Evolutionary conservation across 768 basidiomycete species (phyloP).

Genomic region (Tylopilus intermedius): DNA sequence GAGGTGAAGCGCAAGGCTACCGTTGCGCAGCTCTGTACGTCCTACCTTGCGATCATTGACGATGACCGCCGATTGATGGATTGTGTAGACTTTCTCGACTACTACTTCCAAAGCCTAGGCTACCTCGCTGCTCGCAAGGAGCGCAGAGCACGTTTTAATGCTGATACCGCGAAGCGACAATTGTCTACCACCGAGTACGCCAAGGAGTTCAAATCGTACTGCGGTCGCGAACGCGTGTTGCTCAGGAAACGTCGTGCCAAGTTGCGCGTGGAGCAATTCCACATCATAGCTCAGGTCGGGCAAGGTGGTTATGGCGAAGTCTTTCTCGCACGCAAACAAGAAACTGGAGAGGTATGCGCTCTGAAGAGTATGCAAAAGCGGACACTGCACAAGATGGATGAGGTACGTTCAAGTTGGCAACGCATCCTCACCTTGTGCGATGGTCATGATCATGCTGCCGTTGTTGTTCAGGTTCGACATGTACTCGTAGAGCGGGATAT

Average conservation of each 20-base stretch:
- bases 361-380: constrained; percentile 96
- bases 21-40: constrained; percentile 91
- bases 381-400: constrained; percentile 96
- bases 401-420: constrained; percentile 44
- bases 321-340: constrained; percentile 89
- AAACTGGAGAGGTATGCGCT: constrained; percentile 94
- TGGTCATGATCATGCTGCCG: neutral
- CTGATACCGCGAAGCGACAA: constrained; percentile 69
- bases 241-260: constrained; percentile 92
- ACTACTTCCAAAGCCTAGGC: constrained; percentile 93
- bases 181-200: constrained; percentile 50
- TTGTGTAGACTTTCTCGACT: constrained; percentile 84
- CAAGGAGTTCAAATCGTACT: constrained; percentile 89
- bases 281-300: constrained; percentile 97
- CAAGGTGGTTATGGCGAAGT: constrained; percentile 99
- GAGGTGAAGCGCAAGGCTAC: constrained; percentile 95
- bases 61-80: constrained; percentile 12
- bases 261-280: constrained; percentile 89
- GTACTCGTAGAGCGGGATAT: constrained; percentile 98
- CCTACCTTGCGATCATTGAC: neutral
- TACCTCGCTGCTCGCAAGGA: constrained; percentile 86
- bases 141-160: constrained; percentile 76
- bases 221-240: constrained; percentile 87
- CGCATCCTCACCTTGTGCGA: neutral
- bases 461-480: constrained; percentile 71